These are phyloP conservation scores for Daldinia sp. DNA, from an alignment of 2,329 filamentous ascomycete genomes.

Conservation along the genomic window DNA sequence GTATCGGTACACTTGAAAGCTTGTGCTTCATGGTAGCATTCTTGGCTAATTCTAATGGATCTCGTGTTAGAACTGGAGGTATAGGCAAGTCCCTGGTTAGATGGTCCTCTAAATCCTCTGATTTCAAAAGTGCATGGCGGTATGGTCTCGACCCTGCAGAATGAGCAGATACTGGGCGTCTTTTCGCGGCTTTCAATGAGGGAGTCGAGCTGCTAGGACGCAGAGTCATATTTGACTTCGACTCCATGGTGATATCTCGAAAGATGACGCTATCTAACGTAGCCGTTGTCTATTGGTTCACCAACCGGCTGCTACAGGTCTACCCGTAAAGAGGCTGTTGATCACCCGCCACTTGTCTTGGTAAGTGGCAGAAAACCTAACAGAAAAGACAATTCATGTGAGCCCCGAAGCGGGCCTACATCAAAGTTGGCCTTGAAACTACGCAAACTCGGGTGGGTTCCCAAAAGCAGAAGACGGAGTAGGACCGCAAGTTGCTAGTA, in stretches of 20 bases:
- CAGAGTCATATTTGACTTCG: constrained; percentile 25
- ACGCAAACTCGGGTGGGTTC: neutral
- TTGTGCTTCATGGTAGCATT: constrained; percentile 11
- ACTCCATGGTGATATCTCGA: constrained; percentile 34
- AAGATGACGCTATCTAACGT: neutral
- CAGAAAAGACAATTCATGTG: neutral
- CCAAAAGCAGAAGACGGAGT: constrained; percentile 17
- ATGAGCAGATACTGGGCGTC: constrained; percentile 43
- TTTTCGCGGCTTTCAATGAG: constrained; percentile 42
- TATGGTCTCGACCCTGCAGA: constrained; percentile 42
- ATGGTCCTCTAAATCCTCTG: constrained; percentile 22
- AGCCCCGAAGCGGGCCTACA: neutral
- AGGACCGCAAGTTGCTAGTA: constrained; percentile 21
- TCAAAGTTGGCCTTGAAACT: neutral
- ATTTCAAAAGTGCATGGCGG: constrained; percentile 47
- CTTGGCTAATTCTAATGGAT: constrained; percentile 11
- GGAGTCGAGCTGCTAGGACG: constrained; percentile 42
- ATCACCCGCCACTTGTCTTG: neutral
- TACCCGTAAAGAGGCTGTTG: neutral
- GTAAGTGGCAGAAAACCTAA: constrained; percentile 13
- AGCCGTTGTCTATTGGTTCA: neutral
- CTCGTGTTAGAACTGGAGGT: constrained; percentile 46
- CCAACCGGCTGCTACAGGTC: neutral
- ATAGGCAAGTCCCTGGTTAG: constrained; percentile 45
- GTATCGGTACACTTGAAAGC: constrained; percentile 22